These are phyloP conservation scores for Aspergillus baeticus DNA, from an alignment of 495 filamentous ascomycete species.

Conservation along the genomic window DNA sequence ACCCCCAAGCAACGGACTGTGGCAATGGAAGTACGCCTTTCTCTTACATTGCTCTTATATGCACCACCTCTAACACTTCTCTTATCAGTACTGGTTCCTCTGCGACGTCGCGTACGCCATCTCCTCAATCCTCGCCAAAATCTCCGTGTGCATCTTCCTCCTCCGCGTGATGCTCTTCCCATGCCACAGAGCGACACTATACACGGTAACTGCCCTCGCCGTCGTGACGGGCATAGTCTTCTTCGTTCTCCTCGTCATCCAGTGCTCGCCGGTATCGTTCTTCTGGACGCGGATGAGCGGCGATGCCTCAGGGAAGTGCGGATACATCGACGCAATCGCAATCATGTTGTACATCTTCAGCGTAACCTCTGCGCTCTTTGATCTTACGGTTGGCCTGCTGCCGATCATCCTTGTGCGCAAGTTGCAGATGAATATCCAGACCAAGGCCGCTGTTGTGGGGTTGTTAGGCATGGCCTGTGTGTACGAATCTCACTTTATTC, in stretches of 20 bases:
- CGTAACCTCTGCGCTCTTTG: slow-evolving; percentile 20
- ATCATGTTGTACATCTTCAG: slow-evolving; percentile 25
- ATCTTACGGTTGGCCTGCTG: slow-evolving; percentile 23
- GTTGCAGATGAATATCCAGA: slow-evolving; percentile 18
- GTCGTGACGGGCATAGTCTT: slow-evolving; percentile 11
- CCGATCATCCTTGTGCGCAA: slow-evolving; percentile 18
- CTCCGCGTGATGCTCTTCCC: slow-evolving; percentile 18
- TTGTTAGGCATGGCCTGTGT: slow-evolving; percentile 25
- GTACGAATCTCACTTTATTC: slow-evolving; percentile 6
- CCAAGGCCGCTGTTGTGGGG: slow-evolving; percentile 16
- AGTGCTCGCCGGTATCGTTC: slow-evolving; percentile 23
- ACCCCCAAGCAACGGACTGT: slow-evolving; percentile 10
- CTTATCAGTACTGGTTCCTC: slow-evolving; percentile 16
- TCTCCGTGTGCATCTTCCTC: slow-evolving; percentile 25
- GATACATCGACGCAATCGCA: slow-evolving; percentile 1
- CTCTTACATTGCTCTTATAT: not conserved
- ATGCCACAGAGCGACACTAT: slow-evolving; percentile 13
- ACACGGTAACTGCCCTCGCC: slow-evolving; percentile 13
- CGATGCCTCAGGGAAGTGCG: not conserved
- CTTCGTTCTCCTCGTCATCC: slow-evolving; percentile 13
- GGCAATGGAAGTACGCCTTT: slow-evolving; percentile 18
- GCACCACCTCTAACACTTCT: not conserved
- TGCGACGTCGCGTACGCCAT: slow-evolving; percentile 16
- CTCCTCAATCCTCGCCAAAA: slow-evolving; percentile 18
- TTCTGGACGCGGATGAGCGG: slow-evolving; percentile 19